Conservation (phyloP, 2,329 filamentous ascomycete genomes). For the Elsinoe australis region DNA sequence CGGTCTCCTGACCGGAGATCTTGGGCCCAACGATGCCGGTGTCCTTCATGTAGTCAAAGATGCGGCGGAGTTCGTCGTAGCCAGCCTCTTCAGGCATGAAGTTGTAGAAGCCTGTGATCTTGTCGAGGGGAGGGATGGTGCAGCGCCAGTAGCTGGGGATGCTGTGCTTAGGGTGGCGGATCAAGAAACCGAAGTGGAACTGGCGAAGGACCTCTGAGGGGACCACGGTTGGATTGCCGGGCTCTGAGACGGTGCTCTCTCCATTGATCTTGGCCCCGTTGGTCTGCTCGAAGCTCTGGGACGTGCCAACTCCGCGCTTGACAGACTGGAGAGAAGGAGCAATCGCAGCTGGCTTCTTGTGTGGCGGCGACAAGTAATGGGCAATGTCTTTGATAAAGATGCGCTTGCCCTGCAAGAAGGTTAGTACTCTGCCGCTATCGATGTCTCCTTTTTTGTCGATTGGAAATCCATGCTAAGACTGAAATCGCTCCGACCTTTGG, state of each 20-base stretch:
- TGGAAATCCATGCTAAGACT: too few species aligned
- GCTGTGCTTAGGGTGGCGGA: constrained; percentile 85
- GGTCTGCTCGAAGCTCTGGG: constrained; percentile 30
- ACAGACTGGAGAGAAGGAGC: constrained; percentile 63
- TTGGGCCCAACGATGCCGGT: constrained; percentile 63
- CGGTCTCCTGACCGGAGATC: constrained; percentile 43
- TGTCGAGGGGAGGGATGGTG: constrained; percentile 77
- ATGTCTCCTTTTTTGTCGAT: not conserved
- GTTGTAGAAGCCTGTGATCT: constrained; percentile 74
- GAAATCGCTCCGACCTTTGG: constrained; percentile 8
- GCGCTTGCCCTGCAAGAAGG: constrained; percentile 64
- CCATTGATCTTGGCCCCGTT: constrained; percentile 30
- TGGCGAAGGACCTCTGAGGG: constrained; percentile 64
- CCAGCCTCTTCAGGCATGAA: constrained; percentile 87
- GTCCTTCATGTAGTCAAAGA: constrained; percentile 76
- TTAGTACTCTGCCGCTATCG: constrained; percentile 31
- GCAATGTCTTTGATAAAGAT: constrained; percentile 98
- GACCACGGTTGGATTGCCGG: constrained; percentile 75
- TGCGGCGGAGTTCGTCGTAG: constrained; percentile 74
- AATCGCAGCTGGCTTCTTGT: constrained; percentile 58
- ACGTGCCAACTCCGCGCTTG: constrained; percentile 54
- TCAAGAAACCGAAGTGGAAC: constrained; percentile 94
- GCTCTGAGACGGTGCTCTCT: constrained; percentile 47
- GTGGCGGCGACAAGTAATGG: constrained; percentile 78
- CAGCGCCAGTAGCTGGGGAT: constrained; percentile 94